These are phyloP conservation scores for Echium plantagineum DNA, from an alignment of 257 asterid species.

Conservation along the genomic window DNA sequence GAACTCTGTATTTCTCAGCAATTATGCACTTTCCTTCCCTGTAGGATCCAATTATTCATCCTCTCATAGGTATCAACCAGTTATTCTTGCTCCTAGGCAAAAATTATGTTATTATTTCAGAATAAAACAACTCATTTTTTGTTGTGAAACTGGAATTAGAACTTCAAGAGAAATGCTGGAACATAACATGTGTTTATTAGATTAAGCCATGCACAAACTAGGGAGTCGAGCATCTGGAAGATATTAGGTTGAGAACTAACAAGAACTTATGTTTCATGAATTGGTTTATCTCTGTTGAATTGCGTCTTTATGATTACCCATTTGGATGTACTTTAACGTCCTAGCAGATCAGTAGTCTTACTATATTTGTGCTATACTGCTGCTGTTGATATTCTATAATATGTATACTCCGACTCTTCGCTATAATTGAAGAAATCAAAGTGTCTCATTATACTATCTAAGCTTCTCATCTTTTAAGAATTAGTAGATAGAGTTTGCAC, in stretches of 20 bases:
- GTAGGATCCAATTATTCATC: background rate
- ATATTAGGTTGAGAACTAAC: too few relatives aligned
- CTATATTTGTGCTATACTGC: background rate
- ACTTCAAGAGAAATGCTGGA: background rate
- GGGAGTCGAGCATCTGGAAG: background rate
- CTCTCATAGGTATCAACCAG: too few relatives aligned
- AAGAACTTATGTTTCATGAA: background rate
- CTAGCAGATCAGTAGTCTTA: background rate
- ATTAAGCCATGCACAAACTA: background rate
- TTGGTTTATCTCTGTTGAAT: background rate
- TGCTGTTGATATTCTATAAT: too few relatives aligned
- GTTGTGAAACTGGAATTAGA: background rate
- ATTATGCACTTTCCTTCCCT: background rate
- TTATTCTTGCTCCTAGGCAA: background rate
- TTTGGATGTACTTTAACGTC: background rate
- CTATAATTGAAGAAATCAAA: too few relatives aligned
- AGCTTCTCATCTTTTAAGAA: too few relatives aligned
- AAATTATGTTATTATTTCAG: background rate
- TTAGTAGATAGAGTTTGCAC: too few relatives aligned
- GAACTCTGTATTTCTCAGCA: background rate
- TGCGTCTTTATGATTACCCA: background rate
- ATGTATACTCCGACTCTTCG: too few relatives aligned
- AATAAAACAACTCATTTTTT: background rate
- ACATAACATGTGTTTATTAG: background rate
- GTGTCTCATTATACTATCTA: too few relatives aligned